A percentile compares a stretch with the other conserved stretches of the same genome.
phyloP scores from a whole-genome alignment of 1,139 yeast genomes.

The Lodderomyces oxycetoniae region DNA sequence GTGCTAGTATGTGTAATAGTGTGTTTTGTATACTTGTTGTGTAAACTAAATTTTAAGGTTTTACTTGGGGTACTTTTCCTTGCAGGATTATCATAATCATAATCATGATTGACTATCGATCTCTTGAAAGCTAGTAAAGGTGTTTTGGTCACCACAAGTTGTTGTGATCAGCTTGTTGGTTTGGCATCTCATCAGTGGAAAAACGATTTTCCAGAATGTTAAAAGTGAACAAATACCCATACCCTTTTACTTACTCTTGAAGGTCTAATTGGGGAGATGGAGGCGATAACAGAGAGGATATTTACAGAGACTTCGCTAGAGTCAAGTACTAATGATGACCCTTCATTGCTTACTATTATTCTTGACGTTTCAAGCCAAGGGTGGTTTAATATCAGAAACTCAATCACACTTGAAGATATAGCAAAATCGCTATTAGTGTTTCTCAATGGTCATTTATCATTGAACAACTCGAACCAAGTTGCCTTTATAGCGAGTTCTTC shows the following conservation, averaged over 20 bases:
- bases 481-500: conserved; percentile 79
- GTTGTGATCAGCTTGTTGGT: no score
- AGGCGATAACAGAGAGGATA: conserved; percentile 67
- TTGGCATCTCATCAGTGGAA: no score
- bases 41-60: no score
- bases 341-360: conserved; percentile 74
- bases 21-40: conserved; percentile 5
- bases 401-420: conserved; percentile 48
- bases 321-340: conserved; percentile 47
- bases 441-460: conserved; percentile 80
- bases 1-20: conserved; percentile 14
- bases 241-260: no score
- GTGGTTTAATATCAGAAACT: conserved; percentile 56
- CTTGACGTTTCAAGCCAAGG: conserved; percentile 75
- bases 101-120: no score
- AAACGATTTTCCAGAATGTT: no score
- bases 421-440: conserved; percentile 62
- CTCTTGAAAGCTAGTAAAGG: no score
- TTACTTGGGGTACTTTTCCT: neutral
- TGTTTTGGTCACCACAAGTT: no score
- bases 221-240: no score
- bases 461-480: conserved; percentile 80
- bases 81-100: no score
- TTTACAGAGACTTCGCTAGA: conserved; percentile 45
- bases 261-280: no score